Evolutionary conservation across 345 rosid species (phyloP).

Genomic region (Gossypium stocksii): DNA sequence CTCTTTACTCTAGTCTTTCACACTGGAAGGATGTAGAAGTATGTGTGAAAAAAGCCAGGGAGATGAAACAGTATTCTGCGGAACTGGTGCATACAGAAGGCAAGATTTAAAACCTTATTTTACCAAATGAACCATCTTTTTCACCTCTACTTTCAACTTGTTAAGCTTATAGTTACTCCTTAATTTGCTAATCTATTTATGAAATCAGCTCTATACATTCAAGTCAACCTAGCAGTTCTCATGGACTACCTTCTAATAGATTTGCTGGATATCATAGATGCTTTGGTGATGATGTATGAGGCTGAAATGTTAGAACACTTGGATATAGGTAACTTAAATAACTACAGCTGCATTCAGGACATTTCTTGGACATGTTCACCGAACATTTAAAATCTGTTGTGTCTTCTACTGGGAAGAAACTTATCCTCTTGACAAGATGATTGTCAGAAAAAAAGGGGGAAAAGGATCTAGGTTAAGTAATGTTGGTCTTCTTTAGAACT

Average conservation of each 20-base stretch:
- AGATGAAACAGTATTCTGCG: constrained; percentile 64
- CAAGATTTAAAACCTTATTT: constrained; percentile 31
- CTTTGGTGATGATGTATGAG: neutral
- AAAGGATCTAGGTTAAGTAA: neutral
- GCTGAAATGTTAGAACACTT: neutral
- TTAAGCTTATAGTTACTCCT: neutral
- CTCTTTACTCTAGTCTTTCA: constrained; percentile 71
- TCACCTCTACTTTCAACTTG: neutral
- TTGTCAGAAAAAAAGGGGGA: neutral
- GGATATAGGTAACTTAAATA: neutral
- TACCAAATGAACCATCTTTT: constrained; percentile 4
- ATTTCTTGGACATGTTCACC: neutral
- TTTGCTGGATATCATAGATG: neutral
- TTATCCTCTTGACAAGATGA: neutral
- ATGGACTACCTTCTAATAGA: neutral
- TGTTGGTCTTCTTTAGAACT: constrained; percentile 2
- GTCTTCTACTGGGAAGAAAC: neutral
- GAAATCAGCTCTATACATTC: neutral
- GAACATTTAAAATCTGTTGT: neutral
- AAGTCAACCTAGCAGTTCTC: constrained; percentile 1
- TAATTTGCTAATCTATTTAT: neutral
- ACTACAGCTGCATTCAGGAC: neutral
- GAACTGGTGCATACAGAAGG: constrained; percentile 79
- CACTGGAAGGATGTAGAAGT: constrained; percentile 92
- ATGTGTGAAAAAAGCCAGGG: constrained; percentile 72